Conservation (phyloP, 352 stramenopile genomes). For the Phytophthora citricola region DNA sequence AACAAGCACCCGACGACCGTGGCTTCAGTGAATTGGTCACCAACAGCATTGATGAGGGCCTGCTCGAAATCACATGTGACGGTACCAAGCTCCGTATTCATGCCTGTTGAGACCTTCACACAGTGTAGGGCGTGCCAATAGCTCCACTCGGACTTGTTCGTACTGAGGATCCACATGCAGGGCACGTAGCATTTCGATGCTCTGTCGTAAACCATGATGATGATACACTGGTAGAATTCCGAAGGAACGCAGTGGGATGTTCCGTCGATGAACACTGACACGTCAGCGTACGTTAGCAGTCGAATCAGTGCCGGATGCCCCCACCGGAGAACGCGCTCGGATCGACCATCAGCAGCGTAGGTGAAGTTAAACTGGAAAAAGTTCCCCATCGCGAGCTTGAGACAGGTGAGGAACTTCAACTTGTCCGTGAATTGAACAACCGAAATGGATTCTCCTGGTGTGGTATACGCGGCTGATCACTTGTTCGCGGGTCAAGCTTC, state of each 20-base stretch:
- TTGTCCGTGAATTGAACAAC: constrained; percentile 13
- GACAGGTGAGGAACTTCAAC: constrained; percentile 2
- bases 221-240: neutral
- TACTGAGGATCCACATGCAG: constrained; percentile 6
- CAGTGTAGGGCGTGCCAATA: constrained; percentile 24
- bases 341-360: constrained; percentile 1
- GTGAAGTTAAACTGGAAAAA: constrained; percentile 33
- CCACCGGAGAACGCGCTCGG: constrained; percentile 24
- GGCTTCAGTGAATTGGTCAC: constrained; percentile 22
- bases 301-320: constrained; percentile 24
- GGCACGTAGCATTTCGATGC: constrained; percentile 8
- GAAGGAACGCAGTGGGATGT: constrained; percentile 26
- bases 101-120: neutral
- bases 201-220: constrained; percentile 26
- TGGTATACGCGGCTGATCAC: constrained; percentile 79
- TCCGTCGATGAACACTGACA: constrained; percentile 34
- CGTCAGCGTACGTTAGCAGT: constrained; percentile 17
- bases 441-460: no score
- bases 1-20: constrained; percentile 21
- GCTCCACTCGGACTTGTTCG: constrained; percentile 2
- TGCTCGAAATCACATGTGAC: constrained; percentile 30
- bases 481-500: constrained; percentile 53
- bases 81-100: constrained; percentile 5
- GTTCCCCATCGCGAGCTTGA: no score
- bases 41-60: constrained; percentile 11